Conservation (phyloP, 305 asterid genomes). For the Petunia hybrid region DNA sequence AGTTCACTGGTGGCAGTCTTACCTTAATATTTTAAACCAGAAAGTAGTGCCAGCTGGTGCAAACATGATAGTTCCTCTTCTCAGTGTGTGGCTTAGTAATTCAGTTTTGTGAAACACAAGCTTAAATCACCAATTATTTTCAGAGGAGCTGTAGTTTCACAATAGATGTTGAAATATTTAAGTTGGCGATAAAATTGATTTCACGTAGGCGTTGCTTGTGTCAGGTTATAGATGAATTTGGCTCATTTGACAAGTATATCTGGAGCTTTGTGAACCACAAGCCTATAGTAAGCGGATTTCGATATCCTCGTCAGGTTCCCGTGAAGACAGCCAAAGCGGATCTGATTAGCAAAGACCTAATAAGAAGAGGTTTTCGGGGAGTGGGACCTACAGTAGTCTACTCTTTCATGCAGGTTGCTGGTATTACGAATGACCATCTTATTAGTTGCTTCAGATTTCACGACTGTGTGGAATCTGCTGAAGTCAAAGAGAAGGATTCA, state of each 20-base stretch:
- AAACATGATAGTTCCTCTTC: background rate
- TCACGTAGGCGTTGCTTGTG: conserved; percentile 29
- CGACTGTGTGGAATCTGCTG: conserved; percentile 40
- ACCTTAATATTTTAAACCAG: conserved; percentile 22
- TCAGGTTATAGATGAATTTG: conserved; percentile 53
- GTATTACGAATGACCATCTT: conserved; percentile 57
- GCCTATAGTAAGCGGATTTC: conserved; percentile 46
- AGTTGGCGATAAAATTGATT: conserved; percentile 29
- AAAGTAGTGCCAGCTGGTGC: background rate
- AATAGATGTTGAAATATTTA: background rate
- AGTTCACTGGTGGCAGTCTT: conserved; percentile 12
- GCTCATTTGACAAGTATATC: conserved; percentile 54
- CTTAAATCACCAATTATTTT: background rate
- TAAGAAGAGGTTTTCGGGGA: conserved; percentile 53
- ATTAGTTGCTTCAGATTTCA: conserved; percentile 55
- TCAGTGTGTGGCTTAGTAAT: background rate
- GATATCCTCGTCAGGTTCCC: conserved; percentile 57
- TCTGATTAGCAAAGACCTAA: conserved; percentile 53
- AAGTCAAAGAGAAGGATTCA: conserved; percentile 31
- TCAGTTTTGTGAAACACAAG: conserved; percentile 16
- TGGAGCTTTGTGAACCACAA: conserved; percentile 60
- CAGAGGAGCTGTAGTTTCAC: too few species aligned
- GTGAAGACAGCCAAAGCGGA: conserved; percentile 56
- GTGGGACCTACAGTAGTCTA: conserved; percentile 55
- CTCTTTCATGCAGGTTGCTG: conserved; percentile 62